Percentiles rank a stretch among this genome's conserved stretches.
Conservation (phyloP, 192 early-diverging fungal genomes). For the Umbelopsis isabellina region DNA sequence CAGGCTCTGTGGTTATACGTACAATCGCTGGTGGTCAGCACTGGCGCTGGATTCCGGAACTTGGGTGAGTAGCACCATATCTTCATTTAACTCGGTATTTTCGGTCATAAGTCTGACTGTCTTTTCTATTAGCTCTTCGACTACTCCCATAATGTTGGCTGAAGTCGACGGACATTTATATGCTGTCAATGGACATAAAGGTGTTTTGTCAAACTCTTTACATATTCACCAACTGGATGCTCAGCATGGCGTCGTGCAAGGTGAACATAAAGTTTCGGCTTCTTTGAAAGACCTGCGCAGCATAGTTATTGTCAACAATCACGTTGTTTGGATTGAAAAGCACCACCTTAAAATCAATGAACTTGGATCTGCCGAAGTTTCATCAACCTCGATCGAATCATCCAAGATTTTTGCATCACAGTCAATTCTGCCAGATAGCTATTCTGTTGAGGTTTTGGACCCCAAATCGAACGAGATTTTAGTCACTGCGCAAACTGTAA, state of each 20-base stretch:
- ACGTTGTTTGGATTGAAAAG: slow-evolving; percentile 54
- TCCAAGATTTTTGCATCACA: slow-evolving; percentile 23
- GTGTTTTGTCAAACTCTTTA: slow-evolving; percentile 21
- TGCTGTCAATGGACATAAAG: neutral
- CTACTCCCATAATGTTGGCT: slow-evolving; percentile 20
- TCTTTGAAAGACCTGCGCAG: slow-evolving; percentile 31
- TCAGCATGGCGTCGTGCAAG: slow-evolving; percentile 33
- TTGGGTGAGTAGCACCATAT: slow-evolving; percentile 1
- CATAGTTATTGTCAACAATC: slow-evolving; percentile 41
- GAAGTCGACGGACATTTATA: slow-evolving; percentile 5
- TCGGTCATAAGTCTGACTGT: slow-evolving; percentile 22
- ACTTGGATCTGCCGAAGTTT: slow-evolving; percentile 41
- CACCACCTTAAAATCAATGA: slow-evolving; percentile 46
- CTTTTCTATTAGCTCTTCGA: neutral
- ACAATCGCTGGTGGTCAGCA: neutral
- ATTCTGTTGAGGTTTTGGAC: neutral
- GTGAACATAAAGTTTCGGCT: slow-evolving; percentile 44
- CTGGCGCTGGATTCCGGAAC: slow-evolving; percentile 22
- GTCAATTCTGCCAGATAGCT: slow-evolving; percentile 27
- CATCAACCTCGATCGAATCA: slow-evolving; percentile 31
- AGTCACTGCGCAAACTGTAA: neutral
- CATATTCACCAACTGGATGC: slow-evolving; percentile 44
- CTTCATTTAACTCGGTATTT: slow-evolving; percentile 23
- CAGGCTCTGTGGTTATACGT: slow-evolving; percentile 8
- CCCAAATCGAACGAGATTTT: slow-evolving; percentile 29